A percentile compares a stretch with the other conserved stretches of the same genome.
Conservation (phyloP, 192 early-diverging fungal genomes). For the Spizellomyces punctatus region DNA sequence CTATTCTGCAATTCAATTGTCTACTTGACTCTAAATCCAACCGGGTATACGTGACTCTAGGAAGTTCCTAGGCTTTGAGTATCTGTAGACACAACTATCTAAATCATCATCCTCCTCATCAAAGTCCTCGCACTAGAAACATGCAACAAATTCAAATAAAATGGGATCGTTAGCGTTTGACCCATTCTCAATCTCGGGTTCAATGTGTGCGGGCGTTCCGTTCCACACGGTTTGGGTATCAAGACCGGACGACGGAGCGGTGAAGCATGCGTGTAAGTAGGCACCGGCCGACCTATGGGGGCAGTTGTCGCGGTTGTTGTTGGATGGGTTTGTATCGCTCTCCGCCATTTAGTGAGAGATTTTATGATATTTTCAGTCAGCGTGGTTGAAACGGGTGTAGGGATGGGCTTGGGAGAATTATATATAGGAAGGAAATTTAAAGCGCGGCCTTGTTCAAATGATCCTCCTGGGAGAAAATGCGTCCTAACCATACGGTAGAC, state of each 20-base stretch:
- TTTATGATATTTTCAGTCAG: neutral
- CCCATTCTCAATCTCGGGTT: neutral
- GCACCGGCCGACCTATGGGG: neutral
- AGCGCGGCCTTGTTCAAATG: conserved; percentile 3
- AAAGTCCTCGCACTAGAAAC: neutral
- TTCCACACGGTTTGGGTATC: neutral
- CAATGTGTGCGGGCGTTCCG: neutral
- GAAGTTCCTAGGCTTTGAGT: too few relatives aligned
- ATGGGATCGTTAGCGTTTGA: neutral
- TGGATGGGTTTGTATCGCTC: neutral
- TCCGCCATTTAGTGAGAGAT: neutral
- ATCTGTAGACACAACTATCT: neutral
- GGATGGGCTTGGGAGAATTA: neutral
- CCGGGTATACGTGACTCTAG: too few relatives aligned
- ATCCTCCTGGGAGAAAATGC: neutral
- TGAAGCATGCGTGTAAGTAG: neutral
- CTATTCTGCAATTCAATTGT: too few relatives aligned
- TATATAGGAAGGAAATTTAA: neutral
- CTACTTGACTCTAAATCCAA: too few relatives aligned
- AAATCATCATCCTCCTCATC: neutral
- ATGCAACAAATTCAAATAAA: neutral
- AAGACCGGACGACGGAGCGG: neutral
- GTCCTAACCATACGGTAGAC: neutral
- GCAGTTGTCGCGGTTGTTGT: neutral
- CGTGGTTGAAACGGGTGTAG: neutral